These are phyloP conservation scores for Mycosphaerella sp. DNA, from an alignment of 2,329 filamentous ascomycete species.

Conservation along the genomic window DNA sequence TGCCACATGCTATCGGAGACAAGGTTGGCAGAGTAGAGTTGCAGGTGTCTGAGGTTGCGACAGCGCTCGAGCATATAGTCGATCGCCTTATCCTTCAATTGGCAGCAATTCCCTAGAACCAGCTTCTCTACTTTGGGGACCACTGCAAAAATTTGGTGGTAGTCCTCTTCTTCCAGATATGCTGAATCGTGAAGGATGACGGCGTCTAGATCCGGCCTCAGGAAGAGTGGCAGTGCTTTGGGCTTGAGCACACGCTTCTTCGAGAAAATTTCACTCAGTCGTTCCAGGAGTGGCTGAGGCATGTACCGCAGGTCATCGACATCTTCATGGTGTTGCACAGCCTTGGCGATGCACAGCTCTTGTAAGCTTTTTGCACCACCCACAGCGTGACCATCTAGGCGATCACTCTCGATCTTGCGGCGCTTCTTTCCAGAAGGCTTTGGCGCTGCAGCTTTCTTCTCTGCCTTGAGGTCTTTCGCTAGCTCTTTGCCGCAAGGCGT, in stretches of 20 bases:
- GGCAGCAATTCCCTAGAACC: conserved; percentile 76
- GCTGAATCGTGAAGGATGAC: conserved; percentile 58
- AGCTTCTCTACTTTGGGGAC: conserved; percentile 64
- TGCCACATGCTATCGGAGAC: conserved; percentile 71
- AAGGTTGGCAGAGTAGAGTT: conserved; percentile 78
- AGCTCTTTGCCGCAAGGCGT: conserved; percentile 70
- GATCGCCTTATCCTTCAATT: conserved; percentile 80
- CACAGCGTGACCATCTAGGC: conserved; percentile 66
- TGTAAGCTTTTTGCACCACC: conserved; percentile 64
- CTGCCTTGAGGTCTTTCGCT: conserved; percentile 58
- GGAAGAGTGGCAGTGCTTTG: conserved; percentile 45
- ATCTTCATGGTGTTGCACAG: conserved; percentile 57
- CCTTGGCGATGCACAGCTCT: conserved; percentile 58
- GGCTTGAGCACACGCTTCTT: conserved; percentile 55
- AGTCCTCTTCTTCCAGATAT: conserved; percentile 68
- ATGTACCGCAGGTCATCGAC: conserved; percentile 61
- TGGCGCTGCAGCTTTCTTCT: conserved; percentile 54
- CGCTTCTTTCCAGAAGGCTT: conserved; percentile 55
- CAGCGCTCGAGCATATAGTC: conserved; percentile 72
- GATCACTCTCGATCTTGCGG: conserved; percentile 73
- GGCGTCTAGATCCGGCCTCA: conserved; percentile 48
- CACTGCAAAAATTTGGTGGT: conserved; percentile 70
- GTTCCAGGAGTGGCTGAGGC: conserved; percentile 51
- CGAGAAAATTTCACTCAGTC: conserved; percentile 58
- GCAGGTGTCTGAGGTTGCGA: conserved; percentile 62